Percentiles rank a stretch among this genome's conserved stretches.
phyloP scores from a whole-genome alignment of 352 stramenopile genomes.

The Globisporangium barbulae region DNA sequence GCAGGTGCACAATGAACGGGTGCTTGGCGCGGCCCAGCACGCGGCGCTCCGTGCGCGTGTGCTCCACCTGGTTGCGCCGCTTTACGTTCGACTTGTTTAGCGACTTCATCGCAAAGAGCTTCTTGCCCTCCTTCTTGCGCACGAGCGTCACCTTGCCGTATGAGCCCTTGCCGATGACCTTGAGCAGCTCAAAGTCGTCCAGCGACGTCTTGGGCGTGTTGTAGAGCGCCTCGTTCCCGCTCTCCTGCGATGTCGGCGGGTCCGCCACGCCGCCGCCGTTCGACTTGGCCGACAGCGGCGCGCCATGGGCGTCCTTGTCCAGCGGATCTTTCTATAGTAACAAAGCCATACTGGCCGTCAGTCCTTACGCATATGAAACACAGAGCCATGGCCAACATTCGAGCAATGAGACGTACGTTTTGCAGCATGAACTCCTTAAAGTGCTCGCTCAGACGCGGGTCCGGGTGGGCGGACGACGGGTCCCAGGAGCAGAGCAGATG shows the following conservation, averaged over 20 bases:
- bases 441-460: constrained; percentile 67
- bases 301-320: constrained; percentile 47
- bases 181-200: constrained; percentile 92
- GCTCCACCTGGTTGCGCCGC: constrained; percentile 80
- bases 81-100: constrained; percentile 91
- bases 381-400: not conserved
- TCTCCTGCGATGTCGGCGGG: constrained; percentile 17
- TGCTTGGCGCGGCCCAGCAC: constrained; percentile 88
- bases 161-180: constrained; percentile 90
- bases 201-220: constrained; percentile 88
- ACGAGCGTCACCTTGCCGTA: constrained; percentile 91
- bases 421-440: constrained; percentile 80
- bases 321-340: constrained; percentile 64
- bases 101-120: constrained; percentile 85
- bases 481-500: constrained; percentile 79
- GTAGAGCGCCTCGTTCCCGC: constrained; percentile 61
- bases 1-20: constrained; percentile 90
- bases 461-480: constrained; percentile 47
- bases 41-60: constrained; percentile 78
- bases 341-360: not conserved
- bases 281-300: constrained; percentile 28
- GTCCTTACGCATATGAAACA: not conserved
- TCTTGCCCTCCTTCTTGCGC: constrained; percentile 75
- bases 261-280: not conserved
- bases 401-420: constrained; percentile 32